Evolutionary conservation across 2,329 filamentous ascomycete genomes (phyloP), one percentile per base, ranked within the genome.

Genomic region (Ophiostoma quercus): DNA sequence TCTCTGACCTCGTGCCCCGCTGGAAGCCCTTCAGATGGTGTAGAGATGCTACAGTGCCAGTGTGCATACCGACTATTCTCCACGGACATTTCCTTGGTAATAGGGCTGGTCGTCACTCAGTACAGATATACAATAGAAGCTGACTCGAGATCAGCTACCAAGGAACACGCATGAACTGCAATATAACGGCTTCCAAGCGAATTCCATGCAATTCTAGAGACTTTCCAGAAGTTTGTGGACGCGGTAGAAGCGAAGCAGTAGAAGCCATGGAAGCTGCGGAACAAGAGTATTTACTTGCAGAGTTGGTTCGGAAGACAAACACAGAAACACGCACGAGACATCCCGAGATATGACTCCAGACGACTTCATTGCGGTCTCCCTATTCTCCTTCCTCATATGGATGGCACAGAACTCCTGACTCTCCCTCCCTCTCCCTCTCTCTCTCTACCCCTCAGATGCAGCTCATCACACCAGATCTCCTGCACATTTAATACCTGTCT

Each of bases 351-450:
- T n/a, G n/a, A n/a, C n/a, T n/a, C n/a, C n/a, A 34, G 34, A 34
- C 8, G 34, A 34, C 8, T 34, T 34, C 34, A 34, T 6, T 5
- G 43, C 14, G 19, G 5, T 11, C 39, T 14, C 39, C 11, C 29
- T 34, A 19, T 19, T 63, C 68, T 69, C 68, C 68, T 69, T 66
- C 68, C 68, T 25, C 57, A 69, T 69, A 41, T 60, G 63, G 68
- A 60, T 69, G 66, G 68, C 60, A 57, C 51, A 57, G 51, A n/a
- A 57, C 22, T 29, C n/a, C 16, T 22, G n/a, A 57, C n/a, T 54
- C 47, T 22, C 47, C 22, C 4, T 19, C 19, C 1, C 43, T 7
- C n/a, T 54, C 47, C 11, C 47, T 11, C 4, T 19, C 19, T 2
- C 43, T 7, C 14, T 16, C 19, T n/a, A 19, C 16, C 6, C 43